Evolutionary conservation across 257 asterid genomes (phyloP), one percentile per base, ranked within the genome.

Genomic region (Fraxinus quadrangulata): DNA sequence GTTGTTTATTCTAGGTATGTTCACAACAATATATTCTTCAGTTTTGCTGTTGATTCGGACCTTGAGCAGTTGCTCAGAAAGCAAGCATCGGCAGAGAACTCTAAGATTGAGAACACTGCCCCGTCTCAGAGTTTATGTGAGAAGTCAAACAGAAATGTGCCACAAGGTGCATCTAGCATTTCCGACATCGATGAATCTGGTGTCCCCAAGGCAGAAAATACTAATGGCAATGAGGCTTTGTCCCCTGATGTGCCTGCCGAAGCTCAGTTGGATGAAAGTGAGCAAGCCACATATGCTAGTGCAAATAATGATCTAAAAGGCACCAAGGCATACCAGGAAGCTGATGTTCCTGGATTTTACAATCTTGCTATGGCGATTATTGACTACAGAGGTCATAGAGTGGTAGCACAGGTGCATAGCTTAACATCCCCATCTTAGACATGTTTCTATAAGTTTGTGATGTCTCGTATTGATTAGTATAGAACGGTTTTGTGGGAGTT

Each of bases 291-390:
- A 19, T 96, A 90, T 85, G 98, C 98, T 69, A 92, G 97, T 82
- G 97, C 97, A 77, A 93, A 96, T 84, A 96, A 93, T 86, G 99
- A 96, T 82, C 87, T 96, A 83, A 93, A 87, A 87, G 98, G 99
- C 86, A 93, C 99, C 13, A 96, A 88, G 83, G 97, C 99, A 30
- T 93, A 88, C 85, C 98, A 93, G 86, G 99, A 93, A 89, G 98
- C 96, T 74, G 97, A 93, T 85, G 85, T 93, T 75, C 87, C 94
- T 78, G 97, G 98, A 68, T 82, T 96, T 59, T 93, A 90, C 89
- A 93, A 89, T 86, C 97, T 96, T 79, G 98, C 97, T 33, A 92
- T 96, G 98, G 95, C 97, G 69, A 92, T 93, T 75, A 90, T 93
- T 77, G 99, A 96, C 85, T 96, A 93, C 81, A 90, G 97, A 88